Evolutionary conservation across 2,329 filamentous ascomycete genomes (phyloP), one percentile per base, ranked within the genome.

Genomic region (Periconia sp.): DNA sequence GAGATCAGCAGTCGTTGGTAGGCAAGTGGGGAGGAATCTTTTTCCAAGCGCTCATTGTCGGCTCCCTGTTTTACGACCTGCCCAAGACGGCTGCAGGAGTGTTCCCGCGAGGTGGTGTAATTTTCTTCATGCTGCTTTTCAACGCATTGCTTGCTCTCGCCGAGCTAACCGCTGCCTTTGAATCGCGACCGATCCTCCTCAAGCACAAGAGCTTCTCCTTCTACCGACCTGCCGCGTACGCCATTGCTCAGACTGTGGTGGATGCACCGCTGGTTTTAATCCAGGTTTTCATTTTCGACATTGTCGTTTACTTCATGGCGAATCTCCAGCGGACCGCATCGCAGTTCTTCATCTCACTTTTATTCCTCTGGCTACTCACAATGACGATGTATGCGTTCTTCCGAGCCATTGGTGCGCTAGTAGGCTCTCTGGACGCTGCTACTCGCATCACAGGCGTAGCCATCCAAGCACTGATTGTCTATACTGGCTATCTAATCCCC

Each of bases 151-250:
- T 85, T 22, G 81, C 83, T 4, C 62, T 86, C 33, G 78, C 80
- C 4, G 82, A 87, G 56, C 73, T 84, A 28, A 82, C 83, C 0
- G 68, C 82, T 1, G 78, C 83, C 0, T 88, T 87, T 51, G 69
- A 77, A 34, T 79, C 78, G 16, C 79, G 84, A 31, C 84, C 84
- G 0, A 86, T 89, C 42, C 66, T 89, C 26, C 69, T 86, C 39
- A 88, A 88, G 63, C 85, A 88, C 66, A 87, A 87, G 59, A 82
- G 78, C 17, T 88, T 87, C 51, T 83, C 83, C 0, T 87, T 88
- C 63, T 87, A 87, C 50, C 80, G 79, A 4, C 83, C 82, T 2
- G 73, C 80, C 0, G 82, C 83, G 13, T 83, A 78, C 34, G 81
- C 81, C 6, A 68, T 83, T 11, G 80, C 80, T 0, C 79, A 83